These are phyloP conservation scores for Plasmodiophora brassicae DNA, from an alignment of 208 protist species.

Conservation along the genomic window DNA sequence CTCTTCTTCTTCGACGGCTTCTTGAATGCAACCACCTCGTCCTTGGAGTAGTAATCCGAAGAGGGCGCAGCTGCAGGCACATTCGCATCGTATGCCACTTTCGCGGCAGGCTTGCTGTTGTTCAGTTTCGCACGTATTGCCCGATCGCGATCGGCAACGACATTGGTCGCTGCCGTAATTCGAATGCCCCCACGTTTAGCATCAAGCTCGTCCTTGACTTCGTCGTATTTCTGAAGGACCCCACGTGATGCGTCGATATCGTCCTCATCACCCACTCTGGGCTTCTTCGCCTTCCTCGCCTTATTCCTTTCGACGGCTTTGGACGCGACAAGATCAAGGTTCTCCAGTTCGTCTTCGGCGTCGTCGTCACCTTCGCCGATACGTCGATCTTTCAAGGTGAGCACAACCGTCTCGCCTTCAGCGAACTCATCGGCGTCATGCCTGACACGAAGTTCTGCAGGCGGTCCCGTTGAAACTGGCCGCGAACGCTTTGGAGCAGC, in stretches of 20 bases:
- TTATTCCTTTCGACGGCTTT: not conserved
- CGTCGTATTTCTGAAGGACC: conserved; percentile 19
- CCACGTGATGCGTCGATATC: not conserved
- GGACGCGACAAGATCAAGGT: not conserved
- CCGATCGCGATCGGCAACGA: not conserved
- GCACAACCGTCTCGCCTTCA: not conserved
- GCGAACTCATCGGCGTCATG: conserved; percentile 16
- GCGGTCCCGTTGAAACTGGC: not conserved
- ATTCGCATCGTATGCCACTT: not conserved
- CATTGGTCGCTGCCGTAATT: not conserved
- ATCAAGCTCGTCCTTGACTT: conserved; percentile 22
- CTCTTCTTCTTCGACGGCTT: not conserved
- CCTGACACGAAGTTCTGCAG: not conserved
- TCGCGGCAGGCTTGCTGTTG: too few relatives aligned
- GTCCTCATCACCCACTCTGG: not conserved
- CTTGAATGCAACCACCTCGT: not conserved
- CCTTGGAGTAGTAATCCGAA: not conserved
- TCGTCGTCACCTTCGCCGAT: not conserved
- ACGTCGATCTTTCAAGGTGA: conserved; percentile 7
- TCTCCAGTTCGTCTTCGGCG: conserved; percentile 9
- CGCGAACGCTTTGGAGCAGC: not conserved
- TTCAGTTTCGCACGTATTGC: not conserved
- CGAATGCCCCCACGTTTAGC: not conserved
- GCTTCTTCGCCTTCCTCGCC: not conserved
- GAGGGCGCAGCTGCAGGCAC: not conserved